Percentiles rank a stretch among this genome's conserved stretches.
These are phyloP conservation scores for Candida incommunis DNA, from an alignment of 805 yeast genomes.

Conservation along the genomic window DNA sequence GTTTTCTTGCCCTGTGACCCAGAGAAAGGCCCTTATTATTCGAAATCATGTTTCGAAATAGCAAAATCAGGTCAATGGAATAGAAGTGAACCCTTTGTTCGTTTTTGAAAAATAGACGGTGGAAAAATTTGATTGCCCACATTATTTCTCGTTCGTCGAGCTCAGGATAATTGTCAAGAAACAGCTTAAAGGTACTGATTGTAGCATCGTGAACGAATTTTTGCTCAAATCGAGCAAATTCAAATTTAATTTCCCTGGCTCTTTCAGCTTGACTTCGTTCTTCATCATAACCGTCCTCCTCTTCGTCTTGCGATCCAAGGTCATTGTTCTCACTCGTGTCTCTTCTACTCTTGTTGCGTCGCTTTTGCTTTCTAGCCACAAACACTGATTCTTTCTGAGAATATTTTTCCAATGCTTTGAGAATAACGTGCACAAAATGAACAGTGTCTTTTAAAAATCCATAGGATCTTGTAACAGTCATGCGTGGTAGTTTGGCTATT, in stretches of 20 bases:
- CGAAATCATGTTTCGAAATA: constrained; percentile 37
- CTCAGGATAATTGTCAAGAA: constrained; percentile 47
- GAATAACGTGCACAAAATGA: constrained; percentile 47
- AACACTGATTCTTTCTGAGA: constrained; percentile 42
- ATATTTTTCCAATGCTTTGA: constrained; percentile 55
- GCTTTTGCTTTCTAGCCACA: constrained; percentile 28
- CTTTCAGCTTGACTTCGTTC: constrained; percentile 20
- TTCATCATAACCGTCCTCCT: constrained; percentile 15
- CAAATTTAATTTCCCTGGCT: constrained; percentile 33
- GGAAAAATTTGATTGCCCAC: constrained; percentile 54
- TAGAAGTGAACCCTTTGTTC: constrained; percentile 44
- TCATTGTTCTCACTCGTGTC: constrained; percentile 8
- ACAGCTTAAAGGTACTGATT: constrained; percentile 51
- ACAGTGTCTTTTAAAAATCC: constrained; percentile 45
- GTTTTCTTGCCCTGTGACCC: constrained; percentile 32
- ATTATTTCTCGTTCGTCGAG: constrained; percentile 46
- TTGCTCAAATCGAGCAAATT: constrained; percentile 28
- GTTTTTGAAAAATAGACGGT: constrained; percentile 49
- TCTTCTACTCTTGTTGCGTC: constrained; percentile 2
- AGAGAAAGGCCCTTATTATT: constrained; percentile 34
- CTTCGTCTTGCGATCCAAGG: constrained; percentile 8
- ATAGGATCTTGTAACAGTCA: constrained; percentile 49
- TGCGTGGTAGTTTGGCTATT: constrained; percentile 44
- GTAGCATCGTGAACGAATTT: constrained; percentile 43
- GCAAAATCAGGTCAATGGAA: constrained; percentile 59